Evolutionary conservation across 2,329 filamentous ascomycete species (phyloP).

Genomic region (Fusarium newnesense): DNA sequence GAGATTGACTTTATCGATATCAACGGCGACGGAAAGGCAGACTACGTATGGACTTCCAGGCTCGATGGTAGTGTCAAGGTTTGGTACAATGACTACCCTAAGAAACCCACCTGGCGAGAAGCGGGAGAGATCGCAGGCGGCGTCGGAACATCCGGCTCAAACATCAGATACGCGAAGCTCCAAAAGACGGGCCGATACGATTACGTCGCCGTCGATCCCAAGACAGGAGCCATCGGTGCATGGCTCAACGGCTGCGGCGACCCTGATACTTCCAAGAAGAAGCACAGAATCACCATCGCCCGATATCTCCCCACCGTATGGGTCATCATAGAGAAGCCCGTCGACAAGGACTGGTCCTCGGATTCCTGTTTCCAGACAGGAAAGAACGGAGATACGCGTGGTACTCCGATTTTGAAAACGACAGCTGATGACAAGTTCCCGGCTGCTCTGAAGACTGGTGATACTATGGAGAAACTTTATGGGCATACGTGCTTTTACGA

Average conservation of each 20-base stretch:
- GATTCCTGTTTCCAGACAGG: not conserved
- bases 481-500: not conserved
- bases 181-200: not conserved
- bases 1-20: constrained; percentile 14
- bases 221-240: not conserved
- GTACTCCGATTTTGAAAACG: not conserved
- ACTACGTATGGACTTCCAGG: constrained; percentile 1
- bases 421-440: not conserved
- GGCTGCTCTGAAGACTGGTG: not conserved
- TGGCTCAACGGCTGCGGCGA: constrained; percentile 19
- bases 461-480: not conserved
- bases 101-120: constrained; percentile 2
- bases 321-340: not conserved
- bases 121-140: not conserved
- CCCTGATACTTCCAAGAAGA: not conserved
- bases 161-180: constrained; percentile 2
- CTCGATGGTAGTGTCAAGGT: constrained; percentile 7
- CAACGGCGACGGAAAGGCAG: constrained; percentile 8
- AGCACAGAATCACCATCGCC: not conserved
- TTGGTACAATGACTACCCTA: constrained; percentile 17
- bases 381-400: not conserved
- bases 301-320: not conserved
- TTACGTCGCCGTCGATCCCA: constrained; percentile 16
- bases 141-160: constrained; percentile 7
- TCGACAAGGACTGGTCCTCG: not conserved